Evolutionary conservation across 768 basidiomycete genomes (phyloP).

Genomic region (Panellus pusillus): DNA sequence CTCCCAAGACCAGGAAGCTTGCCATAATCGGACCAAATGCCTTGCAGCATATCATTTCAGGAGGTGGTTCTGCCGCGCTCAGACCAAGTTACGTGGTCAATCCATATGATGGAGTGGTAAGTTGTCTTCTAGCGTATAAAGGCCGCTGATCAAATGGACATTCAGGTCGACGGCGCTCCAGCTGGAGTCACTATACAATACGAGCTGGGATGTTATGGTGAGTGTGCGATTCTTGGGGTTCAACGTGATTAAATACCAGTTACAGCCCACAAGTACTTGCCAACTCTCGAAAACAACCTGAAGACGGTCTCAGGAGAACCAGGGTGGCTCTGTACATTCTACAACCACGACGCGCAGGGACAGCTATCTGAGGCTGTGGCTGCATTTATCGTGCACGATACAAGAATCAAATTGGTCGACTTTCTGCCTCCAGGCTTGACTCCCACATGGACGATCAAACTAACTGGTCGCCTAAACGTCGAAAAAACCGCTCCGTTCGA

Average conservation of each 20-base stretch:
- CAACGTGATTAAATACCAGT: neutral
- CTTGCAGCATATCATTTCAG: conserved; percentile 64
- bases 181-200: conserved; percentile 52
- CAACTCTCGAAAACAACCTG: conserved; percentile 62
- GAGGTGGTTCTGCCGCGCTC: conserved; percentile 77
- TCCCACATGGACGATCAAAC: conserved; percentile 54
- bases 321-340: conserved; percentile 68
- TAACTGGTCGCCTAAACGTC: conserved; percentile 52
- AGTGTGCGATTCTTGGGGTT: conserved; percentile 15
- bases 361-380: conserved; percentile 40
- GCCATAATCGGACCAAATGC: conserved; percentile 73
- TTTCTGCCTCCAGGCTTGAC: conserved; percentile 59
- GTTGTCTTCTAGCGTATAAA: neutral
- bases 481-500: conserved; percentile 52
- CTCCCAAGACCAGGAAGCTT: conserved; percentile 42
- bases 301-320: conserved; percentile 49
- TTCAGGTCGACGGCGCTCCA: conserved; percentile 36
- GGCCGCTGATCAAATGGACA: too few species aligned
- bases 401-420: conserved; percentile 66
- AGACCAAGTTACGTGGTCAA: conserved; percentile 65
- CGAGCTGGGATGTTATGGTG: conserved; percentile 65
- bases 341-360: conserved; percentile 52
- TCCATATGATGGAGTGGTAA: conserved; percentile 59
- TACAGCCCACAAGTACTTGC: conserved; percentile 66
- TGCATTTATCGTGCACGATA: conserved; percentile 53